Conservation (phyloP, 2,329 filamentous ascomycete species). For the Trichoderma lentiforme region DNA sequence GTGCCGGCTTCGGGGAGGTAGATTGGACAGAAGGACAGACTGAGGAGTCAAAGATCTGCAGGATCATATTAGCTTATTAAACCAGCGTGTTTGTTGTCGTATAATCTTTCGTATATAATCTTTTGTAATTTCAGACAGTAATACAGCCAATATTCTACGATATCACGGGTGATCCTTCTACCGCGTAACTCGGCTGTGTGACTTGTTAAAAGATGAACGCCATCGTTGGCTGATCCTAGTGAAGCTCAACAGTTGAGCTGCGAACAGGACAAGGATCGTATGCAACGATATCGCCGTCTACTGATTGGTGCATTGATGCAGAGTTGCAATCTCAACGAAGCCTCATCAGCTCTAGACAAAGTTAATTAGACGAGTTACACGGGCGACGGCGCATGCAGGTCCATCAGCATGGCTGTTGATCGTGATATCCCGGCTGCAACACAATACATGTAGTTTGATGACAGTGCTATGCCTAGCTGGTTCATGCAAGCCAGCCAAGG, state of each 20-base stretch:
- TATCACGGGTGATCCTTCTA: neutral
- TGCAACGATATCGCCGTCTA: neutral
- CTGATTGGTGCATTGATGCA: neutral
- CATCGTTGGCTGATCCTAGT: neutral
- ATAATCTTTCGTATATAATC: neutral
- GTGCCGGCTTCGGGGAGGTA: neutral
- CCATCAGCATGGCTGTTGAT: neutral
- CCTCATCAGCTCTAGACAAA: neutral
- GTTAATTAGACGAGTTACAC: neutral
- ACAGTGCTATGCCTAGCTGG: neutral
- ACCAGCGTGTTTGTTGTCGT: neutral
- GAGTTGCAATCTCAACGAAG: neutral
- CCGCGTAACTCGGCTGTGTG: neutral
- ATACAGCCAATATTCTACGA: neutral
- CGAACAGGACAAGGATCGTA: neutral
- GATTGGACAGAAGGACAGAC: neutral
- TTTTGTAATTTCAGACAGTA: neutral
- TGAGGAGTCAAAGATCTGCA: neutral
- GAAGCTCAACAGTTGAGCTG: neutral
- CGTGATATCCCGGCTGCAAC: neutral
- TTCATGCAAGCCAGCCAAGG: neutral
- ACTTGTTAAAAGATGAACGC: too few species aligned
- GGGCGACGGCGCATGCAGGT: neutral
- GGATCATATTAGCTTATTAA: neutral
- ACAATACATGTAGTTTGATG: neutral